Evolutionary conservation across 1,139 yeast species (phyloP), one percentile per base, ranked within the genome.

Genomic region (Zygosaccharomyces pseudobailii): DNA sequence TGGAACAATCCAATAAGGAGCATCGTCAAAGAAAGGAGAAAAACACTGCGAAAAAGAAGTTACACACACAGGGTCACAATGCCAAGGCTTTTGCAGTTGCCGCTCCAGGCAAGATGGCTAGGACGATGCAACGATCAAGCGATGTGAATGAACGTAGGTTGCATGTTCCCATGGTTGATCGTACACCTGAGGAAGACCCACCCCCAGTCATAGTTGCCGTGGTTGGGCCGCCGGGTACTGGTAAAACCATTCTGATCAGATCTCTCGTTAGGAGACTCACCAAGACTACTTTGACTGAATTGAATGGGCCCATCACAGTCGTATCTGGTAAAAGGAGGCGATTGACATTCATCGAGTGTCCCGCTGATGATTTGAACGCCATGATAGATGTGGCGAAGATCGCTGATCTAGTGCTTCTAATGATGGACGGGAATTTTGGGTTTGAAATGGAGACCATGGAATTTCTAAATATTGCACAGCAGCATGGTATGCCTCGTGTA

Each of bases 401-500:
- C 46, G 97, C 97, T 0, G 99, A 94, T 67, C 74, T 94, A 54
- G 96, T 94, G 20, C 73, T 94, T 48, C 69, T 94, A 52, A 71
- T 92, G 75, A 82, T 94, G 53, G 99, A 94, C 71, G 98, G 98
- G 53, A 94, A 94, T 67, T 94, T 88, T 66, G 99, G 99, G 4
- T 82, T 94, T 54, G 99, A 94, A 71, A 94, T 94, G 99, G 99
- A 94, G 68, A 94, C 98, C 13, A 94, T 94, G 98, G 99, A 94
- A 69, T 94, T 94, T 64, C 75, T 94, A 55, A 94, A 94, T 63
- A 79, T 94, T 56, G 94, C 96, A 5, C 96, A 94, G 59, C 97
- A 94, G 62, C 98, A 94, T 65, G 99, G 98, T 67, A 92, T 94
- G 90, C 98, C 99, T 39, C 79, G 97, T 63, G 95, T 94, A 24